A percentile compares a stretch with the other conserved stretches of the same genome.
These are phyloP conservation scores for Wickerhamomyces silvicola DNA, from an alignment of 805 yeast genomes.

Conservation along the genomic window DNA sequence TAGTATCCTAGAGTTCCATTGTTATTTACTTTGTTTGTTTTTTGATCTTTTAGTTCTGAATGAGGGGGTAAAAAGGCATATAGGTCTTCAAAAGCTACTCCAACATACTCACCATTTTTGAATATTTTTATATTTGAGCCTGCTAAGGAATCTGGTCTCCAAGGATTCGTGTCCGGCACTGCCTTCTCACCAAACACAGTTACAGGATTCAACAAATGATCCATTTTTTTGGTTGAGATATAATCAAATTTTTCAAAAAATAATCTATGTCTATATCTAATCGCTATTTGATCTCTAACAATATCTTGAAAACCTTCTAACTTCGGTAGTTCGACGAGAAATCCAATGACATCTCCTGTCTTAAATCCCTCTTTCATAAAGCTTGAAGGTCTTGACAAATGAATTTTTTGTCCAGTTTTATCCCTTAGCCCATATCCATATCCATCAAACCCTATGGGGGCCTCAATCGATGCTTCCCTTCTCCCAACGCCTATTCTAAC, in stretches of 20 bases:
- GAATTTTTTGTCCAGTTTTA: conserved; percentile 65
- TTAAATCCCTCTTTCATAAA: conserved; percentile 51
- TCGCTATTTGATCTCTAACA: conserved; percentile 80
- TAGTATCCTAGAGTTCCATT: conserved; percentile 88
- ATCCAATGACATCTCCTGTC: conserved; percentile 79
- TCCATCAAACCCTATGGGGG: conserved; percentile 93
- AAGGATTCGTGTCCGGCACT: conserved; percentile 41
- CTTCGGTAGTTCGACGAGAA: conserved; percentile 64
- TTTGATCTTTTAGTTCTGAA: conserved; percentile 44
- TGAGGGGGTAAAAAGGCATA: conserved; percentile 78
- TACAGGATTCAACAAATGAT: conserved; percentile 66
- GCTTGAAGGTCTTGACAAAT: conserved; percentile 59
- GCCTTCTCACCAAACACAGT: conserved; percentile 67
- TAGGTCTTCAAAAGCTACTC: conserved; percentile 59
- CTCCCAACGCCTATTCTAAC: conserved; percentile 81
- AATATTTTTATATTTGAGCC: conserved; percentile 61
- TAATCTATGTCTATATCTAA: conserved; percentile 67
- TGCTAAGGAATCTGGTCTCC: conserved; percentile 41
- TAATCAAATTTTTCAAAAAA: conserved; percentile 86
- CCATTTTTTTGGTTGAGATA: conserved; percentile 60
- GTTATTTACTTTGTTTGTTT: conserved; percentile 43
- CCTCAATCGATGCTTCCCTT: conserved; percentile 83
- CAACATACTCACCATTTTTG: conserved; percentile 68
- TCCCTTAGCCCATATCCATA: conserved; percentile 92
- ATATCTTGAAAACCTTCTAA: conserved; percentile 40